These are phyloP conservation scores for Cladochytrium replicatum DNA, from an alignment of 192 early-diverging fungal species.

Conservation along the genomic window DNA sequence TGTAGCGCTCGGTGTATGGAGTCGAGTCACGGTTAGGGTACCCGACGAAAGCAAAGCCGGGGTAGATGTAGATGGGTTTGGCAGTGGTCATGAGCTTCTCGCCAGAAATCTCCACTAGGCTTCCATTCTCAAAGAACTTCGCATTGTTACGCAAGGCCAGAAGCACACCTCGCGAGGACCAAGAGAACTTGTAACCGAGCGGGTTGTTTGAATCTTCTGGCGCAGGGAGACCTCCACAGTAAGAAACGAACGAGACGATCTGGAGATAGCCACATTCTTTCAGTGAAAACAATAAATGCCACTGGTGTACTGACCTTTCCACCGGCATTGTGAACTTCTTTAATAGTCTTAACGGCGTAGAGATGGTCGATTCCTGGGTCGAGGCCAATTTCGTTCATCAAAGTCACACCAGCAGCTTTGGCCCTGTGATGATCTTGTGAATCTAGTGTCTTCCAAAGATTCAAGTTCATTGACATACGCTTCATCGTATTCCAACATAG, in stretches of 20 bases:
- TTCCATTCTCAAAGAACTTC: constrained; percentile 80
- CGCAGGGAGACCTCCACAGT: constrained; percentile 91
- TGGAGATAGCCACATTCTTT: no score
- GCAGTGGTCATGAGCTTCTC: constrained; percentile 85
- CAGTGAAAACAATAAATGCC: no score
- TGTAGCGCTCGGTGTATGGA: constrained; percentile 84
- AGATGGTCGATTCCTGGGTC: constrained; percentile 98
- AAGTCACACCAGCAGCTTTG: constrained; percentile 66
- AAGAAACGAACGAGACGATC: constrained; percentile 79
- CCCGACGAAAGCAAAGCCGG: constrained; percentile 89
- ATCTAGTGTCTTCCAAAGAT: no score
- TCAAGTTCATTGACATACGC: constrained; percentile 38
- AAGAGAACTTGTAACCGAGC: constrained; percentile 94
- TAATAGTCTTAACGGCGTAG: constrained; percentile 94
- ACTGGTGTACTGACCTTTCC: constrained; percentile 80
- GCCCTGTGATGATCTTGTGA: constrained; percentile 35
- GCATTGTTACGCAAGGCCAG: constrained; percentile 92
- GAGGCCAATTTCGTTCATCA: constrained; percentile 96
- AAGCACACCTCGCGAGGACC: constrained; percentile 98
- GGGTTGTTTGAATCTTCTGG: constrained; percentile 87
- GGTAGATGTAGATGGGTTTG: constrained; percentile 87
- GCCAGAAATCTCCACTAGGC: constrained; percentile 73
- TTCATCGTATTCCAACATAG: constrained; percentile 69
- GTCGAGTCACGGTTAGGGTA: constrained; percentile 98
- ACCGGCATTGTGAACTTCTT: constrained; percentile 67